phyloP scores from a whole-genome alignment of 1,284 basidiomycete genomes.

The Cryptococcus sp. region DNA sequence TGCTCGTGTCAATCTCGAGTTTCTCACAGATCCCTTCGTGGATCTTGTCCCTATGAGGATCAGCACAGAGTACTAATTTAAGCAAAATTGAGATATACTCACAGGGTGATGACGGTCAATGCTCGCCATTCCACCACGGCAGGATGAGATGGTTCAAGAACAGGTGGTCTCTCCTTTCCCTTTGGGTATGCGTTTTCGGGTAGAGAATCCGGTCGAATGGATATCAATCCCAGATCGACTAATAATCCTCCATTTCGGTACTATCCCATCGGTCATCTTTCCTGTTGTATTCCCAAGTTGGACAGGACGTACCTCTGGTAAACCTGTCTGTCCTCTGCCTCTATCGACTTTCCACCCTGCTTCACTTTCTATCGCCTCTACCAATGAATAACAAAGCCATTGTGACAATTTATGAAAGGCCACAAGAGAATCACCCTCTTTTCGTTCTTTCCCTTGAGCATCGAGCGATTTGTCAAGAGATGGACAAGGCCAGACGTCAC shows the following conservation, averaged over 20 bases:
- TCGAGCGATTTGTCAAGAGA: slow-evolving; percentile 49
- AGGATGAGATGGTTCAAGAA: slow-evolving; percentile 66
- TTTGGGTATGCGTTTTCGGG: slow-evolving; percentile 32
- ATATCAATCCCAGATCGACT: slow-evolving; percentile 74
- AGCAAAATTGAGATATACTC: slow-evolving; percentile 34
- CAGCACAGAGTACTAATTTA: not conserved
- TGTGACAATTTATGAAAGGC: slow-evolving; percentile 94
- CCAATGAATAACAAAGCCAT: slow-evolving; percentile 83
- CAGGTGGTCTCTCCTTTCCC: slow-evolving; percentile 49
- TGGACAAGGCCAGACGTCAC: slow-evolving; percentile 84
- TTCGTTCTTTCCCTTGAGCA: slow-evolving; percentile 9
- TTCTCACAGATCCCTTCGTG: slow-evolving; percentile 64
- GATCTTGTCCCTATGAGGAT: slow-evolving; percentile 64
- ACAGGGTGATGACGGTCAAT: slow-evolving; percentile 87
- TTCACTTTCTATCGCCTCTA: slow-evolving; percentile 73
- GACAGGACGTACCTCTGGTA: slow-evolving; percentile 34
- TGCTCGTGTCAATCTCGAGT: slow-evolving; percentile 51
- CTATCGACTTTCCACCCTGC: slow-evolving; percentile 67
- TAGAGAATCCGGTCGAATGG: slow-evolving; percentile 50
- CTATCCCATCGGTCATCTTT: slow-evolving; percentile 38
- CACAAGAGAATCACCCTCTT: slow-evolving; percentile 66
- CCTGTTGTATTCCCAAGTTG: not conserved
- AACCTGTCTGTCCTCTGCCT: slow-evolving; percentile 55
- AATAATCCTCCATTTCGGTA: slow-evolving; percentile 89
- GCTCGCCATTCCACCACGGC: slow-evolving; percentile 95